phyloP scores from a whole-genome alignment of 2,329 filamentous ascomycete genomes.

The Colletotrichum sp. region DNA sequence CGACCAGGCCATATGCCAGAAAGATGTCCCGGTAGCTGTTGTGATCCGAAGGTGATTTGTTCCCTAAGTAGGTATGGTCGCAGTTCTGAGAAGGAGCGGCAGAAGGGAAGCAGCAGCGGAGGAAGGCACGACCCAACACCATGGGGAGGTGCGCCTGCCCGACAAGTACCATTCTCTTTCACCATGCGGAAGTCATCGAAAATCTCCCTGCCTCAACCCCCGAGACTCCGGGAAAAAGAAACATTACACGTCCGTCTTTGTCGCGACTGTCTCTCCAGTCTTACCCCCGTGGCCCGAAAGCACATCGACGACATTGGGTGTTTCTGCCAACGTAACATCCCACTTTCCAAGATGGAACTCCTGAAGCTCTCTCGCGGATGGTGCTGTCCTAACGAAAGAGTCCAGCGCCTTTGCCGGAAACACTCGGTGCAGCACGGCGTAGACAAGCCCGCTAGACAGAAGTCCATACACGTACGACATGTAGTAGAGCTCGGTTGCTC shows the following conservation, averaged over 20 bases:
- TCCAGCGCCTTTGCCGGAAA: slow-evolving; percentile 33
- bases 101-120: neutral
- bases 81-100: neutral
- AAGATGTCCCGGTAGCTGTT: neutral
- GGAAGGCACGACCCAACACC: neutral
- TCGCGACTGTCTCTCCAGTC: neutral
- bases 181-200: neutral
- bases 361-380: slow-evolving; percentile 31
- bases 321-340: slow-evolving; percentile 30
- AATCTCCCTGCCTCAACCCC: neutral
- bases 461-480: slow-evolving; percentile 45
- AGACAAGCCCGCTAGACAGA: slow-evolving; percentile 35
- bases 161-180: fast-evolving
- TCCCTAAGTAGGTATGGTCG: neutral
- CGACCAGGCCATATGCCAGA: neutral
- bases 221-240: neutral
- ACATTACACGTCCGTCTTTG: neutral
- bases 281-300: neutral
- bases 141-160: no score
- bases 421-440: slow-evolving; percentile 31
- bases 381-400: slow-evolving; percentile 30
- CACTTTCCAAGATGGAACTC: slow-evolving; percentile 32
- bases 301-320: neutral
- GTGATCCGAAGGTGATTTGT: neutral
- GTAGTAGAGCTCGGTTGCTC: slow-evolving; percentile 42